Base-by-base conservation (phyloP, 768 basidiomycete genomes). In the Kockovaella imperatae region DNA sequence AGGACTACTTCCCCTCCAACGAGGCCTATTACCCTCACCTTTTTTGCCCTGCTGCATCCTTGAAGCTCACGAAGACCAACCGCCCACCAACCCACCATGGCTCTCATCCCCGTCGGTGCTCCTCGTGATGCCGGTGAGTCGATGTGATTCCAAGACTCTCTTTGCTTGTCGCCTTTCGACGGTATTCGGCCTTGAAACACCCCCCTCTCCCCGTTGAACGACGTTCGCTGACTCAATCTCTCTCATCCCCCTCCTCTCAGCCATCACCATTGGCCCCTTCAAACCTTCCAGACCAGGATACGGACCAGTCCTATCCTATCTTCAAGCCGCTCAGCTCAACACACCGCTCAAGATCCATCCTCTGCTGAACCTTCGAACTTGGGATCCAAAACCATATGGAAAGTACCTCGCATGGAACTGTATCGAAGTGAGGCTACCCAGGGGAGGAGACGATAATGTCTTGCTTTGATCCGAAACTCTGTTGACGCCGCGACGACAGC, bases 211-310 rank as follows among this genome's bases (percentile, higher is more conserved):
- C 13, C 26, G 11, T 28, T 3, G 17, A 13, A 10, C 2, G 3
- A n/a, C 24, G 25, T 14, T 36, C 31, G 35, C 50, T 50, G 41
- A 40, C 34, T 43, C 10, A n/a, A n/a, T n/a, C n/a, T n/a, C n/a
- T n/a, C n/a, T n/a, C n/a, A n/a, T n/a, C n/a, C n/a, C n/a, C n/a
- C n/a, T n/a, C n/a, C n/a, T 11, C 30, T 13, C 35, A 57, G 61
- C 61, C 14, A 67, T 67, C 38, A 67, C 56, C 17, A 67, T 67
- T 50, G 64, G 64, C 24, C 64, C 64, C 5, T 67, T 67, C 51
- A 67, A 67, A 47, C 64, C 64, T 5, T 63, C 64, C 58, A 60
- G 69, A 23, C 69, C 69, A 25, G 69, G 69, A 41, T 70, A 70
- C 47, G 69, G 69, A 17, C 69, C 69, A 40, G 64, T 70, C 1